Percentiles rank a stretch among this genome's conserved stretches.
Evolutionary conservation across 805 yeast species (phyloP).

Genomic region (Candida insectorum): DNA sequence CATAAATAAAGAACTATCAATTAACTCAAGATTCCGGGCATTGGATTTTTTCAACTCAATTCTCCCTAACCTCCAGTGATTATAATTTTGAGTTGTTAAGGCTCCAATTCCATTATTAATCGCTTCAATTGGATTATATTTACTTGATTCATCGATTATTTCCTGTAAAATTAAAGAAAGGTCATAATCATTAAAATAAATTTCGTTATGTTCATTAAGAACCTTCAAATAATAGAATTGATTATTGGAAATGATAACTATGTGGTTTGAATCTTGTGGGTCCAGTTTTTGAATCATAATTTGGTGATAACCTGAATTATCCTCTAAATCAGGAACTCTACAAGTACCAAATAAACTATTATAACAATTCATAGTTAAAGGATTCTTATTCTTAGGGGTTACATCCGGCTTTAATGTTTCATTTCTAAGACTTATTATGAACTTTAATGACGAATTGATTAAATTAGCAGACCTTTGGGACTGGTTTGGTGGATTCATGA

Average conservation of each 20-base stretch:
- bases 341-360: slow-evolving; percentile 67
- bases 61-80: slow-evolving; percentile 48
- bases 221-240: slow-evolving; percentile 52
- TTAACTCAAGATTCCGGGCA: slow-evolving; percentile 26
- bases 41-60: slow-evolving; percentile 39
- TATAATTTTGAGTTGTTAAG: slow-evolving; percentile 51
- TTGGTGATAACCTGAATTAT: slow-evolving; percentile 10
- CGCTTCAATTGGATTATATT: slow-evolving; percentile 32
- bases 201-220: slow-evolving; percentile 36
- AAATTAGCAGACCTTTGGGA: slow-evolving; percentile 65
- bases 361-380: slow-evolving; percentile 68
- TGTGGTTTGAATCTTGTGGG: slow-evolving; percentile 42
- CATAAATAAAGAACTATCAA: slow-evolving; percentile 52
- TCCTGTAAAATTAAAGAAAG: slow-evolving; percentile 40
- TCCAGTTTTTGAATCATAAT: slow-evolving; percentile 37
- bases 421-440: slow-evolving; percentile 55
- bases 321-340: slow-evolving; percentile 37
- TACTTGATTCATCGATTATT: slow-evolving; percentile 37
- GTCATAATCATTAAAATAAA: slow-evolving; percentile 55
- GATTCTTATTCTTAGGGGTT: slow-evolving; percentile 47
- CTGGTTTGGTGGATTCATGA: slow-evolving; percentile 60
- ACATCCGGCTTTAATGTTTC: slow-evolving; percentile 55
- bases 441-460: slow-evolving; percentile 63
- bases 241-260: slow-evolving; percentile 47
- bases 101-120: slow-evolving; percentile 50